Conservation (phyloP, 306 rosid genomes). For the Rosa multiflora region DNA sequence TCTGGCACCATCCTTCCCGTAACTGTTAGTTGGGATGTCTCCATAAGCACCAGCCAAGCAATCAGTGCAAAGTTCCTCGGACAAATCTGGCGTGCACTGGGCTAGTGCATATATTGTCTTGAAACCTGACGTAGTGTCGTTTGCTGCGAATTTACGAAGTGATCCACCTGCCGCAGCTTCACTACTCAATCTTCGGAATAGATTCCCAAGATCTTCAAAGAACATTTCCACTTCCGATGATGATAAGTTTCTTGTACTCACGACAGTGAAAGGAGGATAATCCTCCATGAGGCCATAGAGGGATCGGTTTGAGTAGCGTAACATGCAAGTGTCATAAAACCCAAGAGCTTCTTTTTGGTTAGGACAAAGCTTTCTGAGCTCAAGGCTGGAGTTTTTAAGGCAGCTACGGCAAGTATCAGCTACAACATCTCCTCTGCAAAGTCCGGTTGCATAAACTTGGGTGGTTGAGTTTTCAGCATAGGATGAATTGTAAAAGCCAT, state of each 20-base stretch:
- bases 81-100: slow-evolving; percentile 27
- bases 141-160: not conserved
- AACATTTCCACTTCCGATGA: not conserved
- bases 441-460: not conserved
- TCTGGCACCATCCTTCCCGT: not conserved
- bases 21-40: not conserved
- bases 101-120: slow-evolving; percentile 3
- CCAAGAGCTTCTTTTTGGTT: too few relatives aligned
- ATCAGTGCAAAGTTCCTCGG: not conserved
- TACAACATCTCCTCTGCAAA: not conserved
- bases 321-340: too few relatives aligned
- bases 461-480: not conserved
- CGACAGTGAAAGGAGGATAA: not conserved
- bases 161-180: not conserved
- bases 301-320: too few relatives aligned
- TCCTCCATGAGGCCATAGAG: too few relatives aligned
- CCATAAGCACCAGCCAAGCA: not conserved
- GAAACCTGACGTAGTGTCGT: not conserved
- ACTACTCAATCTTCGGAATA: not conserved
- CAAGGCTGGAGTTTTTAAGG: not conserved
- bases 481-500: slow-evolving; percentile 7
- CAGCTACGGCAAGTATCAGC: not conserved
- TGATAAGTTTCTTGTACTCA: not conserved
- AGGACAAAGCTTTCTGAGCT: not conserved
- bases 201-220: not conserved